phyloP scores from a whole-genome alignment of 495 filamentous ascomycete genomes.

The Cercophora newfieldiana region DNA sequence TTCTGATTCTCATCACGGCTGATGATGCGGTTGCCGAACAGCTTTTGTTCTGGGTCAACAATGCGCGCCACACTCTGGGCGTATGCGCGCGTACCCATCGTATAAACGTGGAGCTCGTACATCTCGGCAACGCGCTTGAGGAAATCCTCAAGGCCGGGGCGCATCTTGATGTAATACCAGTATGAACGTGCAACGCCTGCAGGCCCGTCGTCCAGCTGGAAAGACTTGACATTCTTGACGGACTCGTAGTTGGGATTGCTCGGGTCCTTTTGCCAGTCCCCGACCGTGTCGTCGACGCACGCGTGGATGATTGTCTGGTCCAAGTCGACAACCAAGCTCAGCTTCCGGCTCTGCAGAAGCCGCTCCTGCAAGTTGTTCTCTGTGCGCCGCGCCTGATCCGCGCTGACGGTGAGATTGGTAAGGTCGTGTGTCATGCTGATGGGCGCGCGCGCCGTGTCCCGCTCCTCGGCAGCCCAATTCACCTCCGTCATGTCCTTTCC shows the following conservation, averaged over 20 bases:
- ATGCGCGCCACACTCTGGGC: conserved; percentile 88
- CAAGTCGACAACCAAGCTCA: conserved; percentile 93
- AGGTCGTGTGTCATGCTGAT: conserved; percentile 95
- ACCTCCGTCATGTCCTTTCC: conserved; percentile 93
- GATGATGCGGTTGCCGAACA: conserved; percentile 93
- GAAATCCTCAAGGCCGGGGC: conserved; percentile 86
- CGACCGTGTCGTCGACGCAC: conserved; percentile 93
- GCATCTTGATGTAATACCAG: conserved; percentile 98
- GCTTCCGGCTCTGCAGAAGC: conserved; percentile 72
- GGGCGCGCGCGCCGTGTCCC: conserved; percentile 73
- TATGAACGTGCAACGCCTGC: conserved; percentile 62
- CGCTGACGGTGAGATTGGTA: conserved; percentile 71
- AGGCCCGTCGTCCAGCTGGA: conserved; percentile 87
- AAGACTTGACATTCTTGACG: conserved; percentile 80
- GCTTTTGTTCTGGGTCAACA: conserved; percentile 83
- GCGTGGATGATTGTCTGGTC: conserved; percentile 99
- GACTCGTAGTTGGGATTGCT: conserved; percentile 88
- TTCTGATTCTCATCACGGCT: conserved; percentile 96
- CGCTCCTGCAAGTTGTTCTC: conserved; percentile 86
- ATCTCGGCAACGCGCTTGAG: conserved; percentile 73
- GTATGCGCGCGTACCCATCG: conserved; percentile 96
- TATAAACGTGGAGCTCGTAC: conserved; percentile 97
- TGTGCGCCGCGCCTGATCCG: conserved; percentile 70
- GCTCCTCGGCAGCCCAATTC: conserved; percentile 50
- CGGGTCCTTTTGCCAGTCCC: conserved; percentile 88